A percentile compares a stretch with the other conserved stretches of the same genome.
Evolutionary conservation across 2,329 filamentous ascomycete genomes (phyloP).

Genomic region (Ophiostoma himal-ulmi): DNA sequence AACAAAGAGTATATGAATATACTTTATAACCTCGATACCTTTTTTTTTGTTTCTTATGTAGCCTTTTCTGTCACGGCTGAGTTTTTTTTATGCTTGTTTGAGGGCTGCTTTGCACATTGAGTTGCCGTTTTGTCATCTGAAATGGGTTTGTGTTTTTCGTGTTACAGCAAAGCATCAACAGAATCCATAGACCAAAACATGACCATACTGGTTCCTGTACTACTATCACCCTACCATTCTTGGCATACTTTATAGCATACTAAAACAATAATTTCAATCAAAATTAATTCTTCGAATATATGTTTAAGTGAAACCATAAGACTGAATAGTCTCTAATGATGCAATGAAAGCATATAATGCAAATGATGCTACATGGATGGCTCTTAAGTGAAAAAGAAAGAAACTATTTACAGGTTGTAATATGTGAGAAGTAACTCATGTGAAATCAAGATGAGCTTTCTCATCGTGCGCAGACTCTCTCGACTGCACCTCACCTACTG

Average conservation of each 20-base stretch:
- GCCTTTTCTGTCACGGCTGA: not conserved
- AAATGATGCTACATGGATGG: not conserved
- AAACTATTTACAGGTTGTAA: constrained; percentile 1
- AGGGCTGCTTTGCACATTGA: not conserved
- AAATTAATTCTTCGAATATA: not conserved
- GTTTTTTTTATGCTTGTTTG: not conserved
- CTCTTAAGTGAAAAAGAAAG: not conserved
- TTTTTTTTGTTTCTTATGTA: not conserved
- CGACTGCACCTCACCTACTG: constrained; percentile 24
- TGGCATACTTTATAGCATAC: not conserved
- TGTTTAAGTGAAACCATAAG: not conserved
- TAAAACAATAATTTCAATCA: not conserved
- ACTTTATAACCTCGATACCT: not conserved
- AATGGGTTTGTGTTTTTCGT: not conserved
- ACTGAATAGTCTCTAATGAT: not conserved
- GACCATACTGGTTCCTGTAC: not conserved
- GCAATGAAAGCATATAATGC: not conserved
- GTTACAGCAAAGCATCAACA: not conserved
- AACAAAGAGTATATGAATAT: not conserved
- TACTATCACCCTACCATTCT: not conserved
- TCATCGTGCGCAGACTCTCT: not conserved
- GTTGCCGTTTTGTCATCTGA: no score
- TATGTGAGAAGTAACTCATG: not conserved
- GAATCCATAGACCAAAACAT: not conserved
- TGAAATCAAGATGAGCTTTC: not conserved